These are phyloP conservation scores for Nicotiana tomentosiformis DNA, from an alignment of 257 asterid species.

Conservation along the genomic window DNA sequence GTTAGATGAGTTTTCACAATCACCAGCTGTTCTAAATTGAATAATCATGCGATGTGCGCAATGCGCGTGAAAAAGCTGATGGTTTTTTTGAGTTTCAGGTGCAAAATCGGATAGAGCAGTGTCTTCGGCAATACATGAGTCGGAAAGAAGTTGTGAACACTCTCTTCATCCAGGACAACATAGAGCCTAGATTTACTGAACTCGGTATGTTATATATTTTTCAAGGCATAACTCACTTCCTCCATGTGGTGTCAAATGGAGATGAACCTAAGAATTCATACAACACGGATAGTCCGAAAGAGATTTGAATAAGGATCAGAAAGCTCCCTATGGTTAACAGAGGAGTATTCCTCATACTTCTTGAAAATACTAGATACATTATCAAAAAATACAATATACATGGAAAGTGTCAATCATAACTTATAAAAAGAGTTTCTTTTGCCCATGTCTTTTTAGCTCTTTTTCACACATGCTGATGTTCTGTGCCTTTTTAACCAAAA, in stretches of 20 bases:
- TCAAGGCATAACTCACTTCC: background rate
- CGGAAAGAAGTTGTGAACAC: conserved; percentile 60
- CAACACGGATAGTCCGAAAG: background rate
- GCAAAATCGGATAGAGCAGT: conserved; percentile 59
- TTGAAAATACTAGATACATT: background rate
- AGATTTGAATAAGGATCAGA: background rate
- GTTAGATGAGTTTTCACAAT: background rate
- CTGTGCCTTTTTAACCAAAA: background rate
- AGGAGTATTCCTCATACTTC: background rate
- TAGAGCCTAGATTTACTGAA: conserved; percentile 66
- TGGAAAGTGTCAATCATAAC: background rate
- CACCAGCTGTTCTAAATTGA: background rate
- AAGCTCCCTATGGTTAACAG: background rate
- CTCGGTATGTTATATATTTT: conserved; percentile 39
- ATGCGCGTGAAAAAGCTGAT: background rate
- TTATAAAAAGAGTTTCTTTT: background rate
- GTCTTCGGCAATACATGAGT: conserved; percentile 74
- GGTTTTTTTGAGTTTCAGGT: conserved; percentile 43
- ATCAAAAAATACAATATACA: background rate
- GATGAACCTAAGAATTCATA: background rate
- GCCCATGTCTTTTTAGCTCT: background rate
- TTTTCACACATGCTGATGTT: background rate
- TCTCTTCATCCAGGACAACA: conserved; percentile 48
- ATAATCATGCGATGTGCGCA: background rate
- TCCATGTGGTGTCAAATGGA: background rate